Evolutionary conservation across 345 rosid genomes (phyloP).

Genomic region (Cardamine occulta): DNA sequence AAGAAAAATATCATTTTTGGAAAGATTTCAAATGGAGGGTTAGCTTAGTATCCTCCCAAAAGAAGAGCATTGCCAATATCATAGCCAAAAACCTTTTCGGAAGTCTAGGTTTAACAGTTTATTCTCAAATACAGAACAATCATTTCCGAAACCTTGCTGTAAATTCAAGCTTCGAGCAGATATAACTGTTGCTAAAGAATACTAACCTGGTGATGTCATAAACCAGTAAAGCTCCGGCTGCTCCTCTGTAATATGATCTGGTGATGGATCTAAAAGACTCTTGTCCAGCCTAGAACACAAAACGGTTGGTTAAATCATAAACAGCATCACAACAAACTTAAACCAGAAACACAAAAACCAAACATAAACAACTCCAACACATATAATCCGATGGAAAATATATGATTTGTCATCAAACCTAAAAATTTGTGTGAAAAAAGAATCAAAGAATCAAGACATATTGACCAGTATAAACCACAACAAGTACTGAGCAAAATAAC

Average conservation of each 20-base stretch:
- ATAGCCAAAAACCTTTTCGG: conserved; percentile 10
- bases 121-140: not conserved
- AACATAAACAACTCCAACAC: conserved; percentile 5
- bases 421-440: not conserved
- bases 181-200: not conserved
- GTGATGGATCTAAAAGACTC: conserved; percentile 98
- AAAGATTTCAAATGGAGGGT: not conserved
- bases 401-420: not conserved
- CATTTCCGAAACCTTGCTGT: not conserved
- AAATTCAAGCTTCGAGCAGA: not conserved
- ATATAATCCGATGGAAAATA: not conserved
- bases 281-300: conserved; percentile 77
- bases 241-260: conserved; percentile 95
- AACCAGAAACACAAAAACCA: not conserved
- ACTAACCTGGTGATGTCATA: conserved; percentile 93
- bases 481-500: not conserved
- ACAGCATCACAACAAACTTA: not conserved
- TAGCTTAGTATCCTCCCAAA: conserved; percentile 1
- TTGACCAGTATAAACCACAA: not conserved
- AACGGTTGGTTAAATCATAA: not conserved
- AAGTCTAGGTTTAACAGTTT: conserved; percentile 11
- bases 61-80: conserved; percentile 8
- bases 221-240: conserved; percentile 97
- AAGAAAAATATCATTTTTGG: not conserved
- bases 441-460: not conserved